phyloP scores from a whole-genome alignment of 169 alveolate species.

The Prorocentrum cordatum region DNA sequence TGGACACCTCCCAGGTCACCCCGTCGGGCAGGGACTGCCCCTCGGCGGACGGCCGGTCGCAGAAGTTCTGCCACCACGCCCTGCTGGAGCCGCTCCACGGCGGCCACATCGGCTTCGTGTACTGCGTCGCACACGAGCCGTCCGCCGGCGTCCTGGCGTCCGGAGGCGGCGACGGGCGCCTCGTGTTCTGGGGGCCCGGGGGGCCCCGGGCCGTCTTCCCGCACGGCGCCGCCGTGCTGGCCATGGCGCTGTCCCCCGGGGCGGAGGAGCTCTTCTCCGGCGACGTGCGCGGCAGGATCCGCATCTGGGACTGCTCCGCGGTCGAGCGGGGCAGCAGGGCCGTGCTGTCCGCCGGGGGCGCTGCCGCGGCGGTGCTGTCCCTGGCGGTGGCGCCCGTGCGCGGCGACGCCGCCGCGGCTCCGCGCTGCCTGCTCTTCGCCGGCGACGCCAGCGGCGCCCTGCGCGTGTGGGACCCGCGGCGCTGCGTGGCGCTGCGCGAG shows the following conservation, averaged over 20 bases:
- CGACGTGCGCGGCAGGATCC: slow-evolving; percentile 28
- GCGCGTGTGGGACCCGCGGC: slow-evolving; percentile 25
- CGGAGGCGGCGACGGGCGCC: slow-evolving; percentile 52
- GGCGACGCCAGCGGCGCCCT: slow-evolving; percentile 23
- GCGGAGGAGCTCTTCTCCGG: slow-evolving; percentile 25
- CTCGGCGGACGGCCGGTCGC: background rate
- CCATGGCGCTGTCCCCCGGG: background rate
- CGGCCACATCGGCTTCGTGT: slow-evolving; percentile 55
- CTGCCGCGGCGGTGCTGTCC: background rate
- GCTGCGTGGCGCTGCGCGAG: slow-evolving; percentile 1
- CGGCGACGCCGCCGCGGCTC: background rate
- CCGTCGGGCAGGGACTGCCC: background rate
- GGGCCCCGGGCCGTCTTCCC: background rate
- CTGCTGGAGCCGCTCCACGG: slow-evolving; percentile 23
- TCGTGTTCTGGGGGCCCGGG: slow-evolving; percentile 18
- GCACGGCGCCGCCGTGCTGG: slow-evolving; percentile 32
- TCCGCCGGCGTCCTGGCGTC: background rate
- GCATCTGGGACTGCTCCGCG: slow-evolving; percentile 42
- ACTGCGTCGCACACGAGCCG: slow-evolving; percentile 12
- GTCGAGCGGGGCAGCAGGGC: slow-evolving; percentile 58
- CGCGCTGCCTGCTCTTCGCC: background rate
- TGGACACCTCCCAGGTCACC: background rate
- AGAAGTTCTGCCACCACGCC: background rate
- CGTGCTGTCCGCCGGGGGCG: slow-evolving; percentile 4
- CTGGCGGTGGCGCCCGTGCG: background rate